Evolutionary conservation across 2,329 filamentous ascomycete species (phyloP), one percentile per base, ranked within the genome.

Genomic region (Calonectria ilicicola): DNA sequence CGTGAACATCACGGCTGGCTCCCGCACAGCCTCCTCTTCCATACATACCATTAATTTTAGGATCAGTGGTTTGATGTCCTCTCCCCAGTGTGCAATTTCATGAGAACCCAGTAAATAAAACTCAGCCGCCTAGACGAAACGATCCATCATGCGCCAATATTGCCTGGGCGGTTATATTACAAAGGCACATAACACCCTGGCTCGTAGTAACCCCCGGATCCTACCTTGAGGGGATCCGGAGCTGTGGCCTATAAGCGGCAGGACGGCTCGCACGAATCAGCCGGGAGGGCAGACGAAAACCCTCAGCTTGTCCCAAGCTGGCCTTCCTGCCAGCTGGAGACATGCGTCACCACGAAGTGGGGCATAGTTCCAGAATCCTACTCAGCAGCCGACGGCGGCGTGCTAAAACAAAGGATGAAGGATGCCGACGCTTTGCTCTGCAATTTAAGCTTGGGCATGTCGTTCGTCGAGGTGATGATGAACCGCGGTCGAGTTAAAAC

Each of bases 121-220:
- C 21, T 9, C 32, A 27, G 44, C 23, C 35, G 44, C 66, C 68
- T 44, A 56, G 69, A 72, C 71, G 69, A 79, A 78, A 73, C 64
- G 26, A 67, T 72, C 40, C 71, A 67, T 60, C 62, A 76, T 69
- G 65, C 74, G 70, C 70, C 53, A 74, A 74, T 73, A 70, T 77
- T 73, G 63, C 70, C 76, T 40, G 29, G 63, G 64, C 51, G 67
- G 58, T 70, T 67, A 74, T 72, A 75, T 76, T 78, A 46, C 60
- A 76, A 76, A 76, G 63, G 64, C 68, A 53, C 77, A 74, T 65
- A 58, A 47, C 60, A 56, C 70, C 69, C 76, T 51, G 29, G 69
- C 69, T 69, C 62, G 51, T 53, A 27, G 65, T 64, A 65, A 44
- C 65, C 32, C 38, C 70, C 21, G 27, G 62, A 21, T 40, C 66